These are phyloP conservation scores for Castanea sativa DNA, from an alignment of 306 rosid genomes.

Conservation along the genomic window DNA sequence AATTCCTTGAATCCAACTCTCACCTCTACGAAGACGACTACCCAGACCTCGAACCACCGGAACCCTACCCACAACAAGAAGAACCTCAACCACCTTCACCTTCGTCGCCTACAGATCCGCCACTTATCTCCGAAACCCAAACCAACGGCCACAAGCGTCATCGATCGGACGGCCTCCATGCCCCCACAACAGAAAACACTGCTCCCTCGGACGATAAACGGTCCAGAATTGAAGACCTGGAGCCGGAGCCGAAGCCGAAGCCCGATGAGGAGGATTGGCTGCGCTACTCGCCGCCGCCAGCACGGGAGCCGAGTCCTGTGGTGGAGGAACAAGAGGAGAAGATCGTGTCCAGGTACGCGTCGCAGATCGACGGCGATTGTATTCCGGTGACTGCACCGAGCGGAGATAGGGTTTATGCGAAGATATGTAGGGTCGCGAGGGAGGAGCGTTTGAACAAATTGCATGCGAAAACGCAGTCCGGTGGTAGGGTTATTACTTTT, in stretches of 20 bases:
- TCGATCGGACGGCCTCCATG: conserved; percentile 31
- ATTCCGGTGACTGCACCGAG: conserved; percentile 79
- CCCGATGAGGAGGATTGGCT: conserved; percentile 62
- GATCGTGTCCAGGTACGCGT: conserved; percentile 57
- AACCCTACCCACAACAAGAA: conserved; percentile 37
- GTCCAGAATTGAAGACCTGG: conserved; percentile 34
- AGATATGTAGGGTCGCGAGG: conserved; percentile 44
- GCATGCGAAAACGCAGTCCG: conserved; percentile 28
- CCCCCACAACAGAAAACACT: conserved; percentile 8
- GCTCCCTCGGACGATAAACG: conserved; percentile 48
- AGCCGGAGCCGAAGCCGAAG: conserved; percentile 11
- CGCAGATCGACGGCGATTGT: conserved; percentile 86
- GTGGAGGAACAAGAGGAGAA: conserved; percentile 49
- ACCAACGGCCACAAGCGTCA: conserved; percentile 55
- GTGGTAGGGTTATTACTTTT: conserved; percentile 41
- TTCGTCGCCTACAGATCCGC: conserved; percentile 19
- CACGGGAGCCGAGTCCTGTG: conserved; percentile 1
- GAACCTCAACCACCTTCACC: conserved; percentile 8
- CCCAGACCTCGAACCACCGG: conserved; percentile 39
- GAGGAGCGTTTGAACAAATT: conserved; percentile 45
- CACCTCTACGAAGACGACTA: conserved; percentile 31
- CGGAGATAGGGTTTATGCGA: conserved; percentile 83
- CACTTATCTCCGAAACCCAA: conserved; percentile 15
- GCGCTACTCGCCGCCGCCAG: conserved; percentile 57
- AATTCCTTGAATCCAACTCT: conserved; percentile 67